A percentile compares a stretch with the other conserved stretches of the same genome.
These are phyloP conservation scores for Cyclotella distinguenda DNA, from an alignment of 108 stramenopile species.

Conservation along the genomic window DNA sequence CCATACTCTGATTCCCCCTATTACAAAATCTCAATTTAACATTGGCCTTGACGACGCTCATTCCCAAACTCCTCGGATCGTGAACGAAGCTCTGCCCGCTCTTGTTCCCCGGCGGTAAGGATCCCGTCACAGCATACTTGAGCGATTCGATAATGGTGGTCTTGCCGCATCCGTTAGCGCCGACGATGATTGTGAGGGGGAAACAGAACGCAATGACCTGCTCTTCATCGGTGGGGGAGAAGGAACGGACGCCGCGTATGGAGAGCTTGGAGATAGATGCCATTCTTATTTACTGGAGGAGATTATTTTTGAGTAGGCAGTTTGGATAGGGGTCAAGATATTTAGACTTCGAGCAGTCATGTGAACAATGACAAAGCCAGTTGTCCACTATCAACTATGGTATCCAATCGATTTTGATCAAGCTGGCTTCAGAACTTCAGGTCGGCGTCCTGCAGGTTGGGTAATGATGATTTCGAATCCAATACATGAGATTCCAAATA, in stretches of 20 bases:
- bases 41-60: conserved; percentile 73
- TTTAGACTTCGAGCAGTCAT: too few species aligned
- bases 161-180: conserved; percentile 89
- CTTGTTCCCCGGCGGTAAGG: conserved; percentile 90
- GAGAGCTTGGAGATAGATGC: conserved; percentile 94
- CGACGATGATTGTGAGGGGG: conserved; percentile 98
- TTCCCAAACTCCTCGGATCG: conserved; percentile 81
- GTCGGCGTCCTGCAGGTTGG: too few species aligned
- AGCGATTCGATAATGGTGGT: conserved; percentile 99
- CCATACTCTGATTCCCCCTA: conserved; percentile 73
- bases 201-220: conserved; percentile 95
- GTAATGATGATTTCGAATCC: too few species aligned
- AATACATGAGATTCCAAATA: too few species aligned
- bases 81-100: conserved; percentile 92
- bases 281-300: too few species aligned
- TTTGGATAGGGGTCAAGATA: too few species aligned
- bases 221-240: conserved; percentile 95
- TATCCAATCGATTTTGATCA: too few species aligned
- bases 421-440: too few species aligned
- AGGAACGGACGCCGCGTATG: conserved; percentile 95
- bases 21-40: conserved; percentile 91
- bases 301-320: too few species aligned
- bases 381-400: too few species aligned
- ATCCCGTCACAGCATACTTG: conserved; percentile 95
- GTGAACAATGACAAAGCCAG: too few species aligned